A percentile compares a stretch with the other conserved stretches of the same genome.
phyloP scores from a whole-genome alignment of 306 rosid genomes.

The Hippophae tibetana region DNA sequence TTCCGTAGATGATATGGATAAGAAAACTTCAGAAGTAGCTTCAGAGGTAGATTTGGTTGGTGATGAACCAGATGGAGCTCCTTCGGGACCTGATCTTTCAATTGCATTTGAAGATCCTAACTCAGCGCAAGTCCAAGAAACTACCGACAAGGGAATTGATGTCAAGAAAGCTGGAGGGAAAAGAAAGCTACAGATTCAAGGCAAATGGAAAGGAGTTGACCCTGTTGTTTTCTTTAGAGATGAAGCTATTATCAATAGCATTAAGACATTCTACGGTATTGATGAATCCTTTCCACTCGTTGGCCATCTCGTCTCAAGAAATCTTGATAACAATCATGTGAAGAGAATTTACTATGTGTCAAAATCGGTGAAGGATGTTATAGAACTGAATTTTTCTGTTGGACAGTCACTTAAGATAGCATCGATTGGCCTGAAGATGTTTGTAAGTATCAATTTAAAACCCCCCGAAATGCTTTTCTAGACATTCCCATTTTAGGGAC shows the following conservation, averaged over 20 bases:
- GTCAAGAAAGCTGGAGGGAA: conserved; percentile 31
- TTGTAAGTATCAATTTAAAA: conserved; percentile 56
- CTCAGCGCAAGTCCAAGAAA: conserved; percentile 29
- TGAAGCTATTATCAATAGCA: conserved; percentile 55
- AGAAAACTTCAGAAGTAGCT: conserved; percentile 32
- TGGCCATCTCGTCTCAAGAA: conserved; percentile 82
- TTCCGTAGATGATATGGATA: conserved; percentile 34
- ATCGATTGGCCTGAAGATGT: conserved; percentile 87
- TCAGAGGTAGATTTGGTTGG: conserved; percentile 39
- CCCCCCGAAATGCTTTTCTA: not conserved
- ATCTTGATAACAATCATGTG: conserved; percentile 59
- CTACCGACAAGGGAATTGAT: conserved; percentile 25
- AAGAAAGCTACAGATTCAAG: conserved; percentile 75
- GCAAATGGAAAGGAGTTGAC: conserved; percentile 95
- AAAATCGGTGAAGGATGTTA: conserved; percentile 78
- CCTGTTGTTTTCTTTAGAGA: conserved; percentile 87
- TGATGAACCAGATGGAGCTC: conserved; percentile 31
- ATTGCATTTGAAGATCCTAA: conserved; percentile 26
- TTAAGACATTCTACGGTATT: conserved; percentile 79
- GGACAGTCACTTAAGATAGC: conserved; percentile 95
- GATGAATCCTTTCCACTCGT: conserved; percentile 59
- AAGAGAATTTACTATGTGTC: conserved; percentile 88
- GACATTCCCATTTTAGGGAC: not conserved
- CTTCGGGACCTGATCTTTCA: conserved; percentile 27
- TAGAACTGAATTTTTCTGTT: conserved; percentile 69